Evolutionary conservation across 306 rosid species (phyloP), one percentile per base, ranked within the genome.

Genomic region (Prunus dulcis): DNA sequence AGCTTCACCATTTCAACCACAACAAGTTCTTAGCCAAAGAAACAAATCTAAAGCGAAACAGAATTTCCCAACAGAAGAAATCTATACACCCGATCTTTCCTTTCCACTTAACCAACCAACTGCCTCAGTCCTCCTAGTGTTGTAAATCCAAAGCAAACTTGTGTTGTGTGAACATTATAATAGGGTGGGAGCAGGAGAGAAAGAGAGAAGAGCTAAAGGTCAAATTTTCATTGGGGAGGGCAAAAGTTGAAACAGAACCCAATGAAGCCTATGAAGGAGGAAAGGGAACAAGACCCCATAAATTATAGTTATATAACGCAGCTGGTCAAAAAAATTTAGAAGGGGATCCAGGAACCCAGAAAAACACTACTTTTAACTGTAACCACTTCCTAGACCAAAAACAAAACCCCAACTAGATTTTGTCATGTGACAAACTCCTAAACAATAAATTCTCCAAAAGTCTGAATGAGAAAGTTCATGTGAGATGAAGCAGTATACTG

Each of bases 1-100:
- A 90, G 88, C 77, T 87, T 95, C 60, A 93, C 97, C 99, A 92
- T 95, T 67, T 67, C 77, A 70, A 72, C 77, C 55, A 50, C 74
- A 19, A 56, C 1, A 22, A 12, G 13, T 51, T 78, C 58, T 41
- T 64, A 69, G 38, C 62, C 72, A 69, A 67, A 64, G 49, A 14
- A 47, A 80, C 83, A 84, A 86, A 60, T 78, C 68, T 65, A 64
- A 52, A 77, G 43, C 11, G 64, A 25, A 61, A 74, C 57, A 77
- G 57, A 71, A 70, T 51, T 30, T 46, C 30, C 77, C 20, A 77
- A 27, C 47, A 46, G 67, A 15, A 76, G 56, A 53, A 75, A 65
- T 61, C 30, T 65, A 7, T 6, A n/a, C 74, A 82, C 12, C 68
- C 22, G 23, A 60, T 72, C 58, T 75, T 68, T 60, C 38, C 70